Evolutionary conservation across 352 stramenopile genomes (phyloP).

Genomic region (Globisporangium emineosum): DNA sequence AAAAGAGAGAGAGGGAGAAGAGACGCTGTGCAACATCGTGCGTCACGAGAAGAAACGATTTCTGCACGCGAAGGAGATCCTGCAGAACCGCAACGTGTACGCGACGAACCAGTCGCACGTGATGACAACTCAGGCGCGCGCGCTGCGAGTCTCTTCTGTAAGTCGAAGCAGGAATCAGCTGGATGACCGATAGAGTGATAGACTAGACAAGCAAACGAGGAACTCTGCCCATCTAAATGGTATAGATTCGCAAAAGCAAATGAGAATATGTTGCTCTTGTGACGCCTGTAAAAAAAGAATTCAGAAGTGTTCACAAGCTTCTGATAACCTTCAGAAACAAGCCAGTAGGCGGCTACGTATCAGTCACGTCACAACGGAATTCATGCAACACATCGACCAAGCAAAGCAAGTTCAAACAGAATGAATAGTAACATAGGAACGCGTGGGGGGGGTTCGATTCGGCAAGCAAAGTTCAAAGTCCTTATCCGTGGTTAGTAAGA

Average conservation of each 20-base stretch:
- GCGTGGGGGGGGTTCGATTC: conserved; percentile 6
- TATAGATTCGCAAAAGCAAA: too few relatives aligned
- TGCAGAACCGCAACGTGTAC: conserved; percentile 68
- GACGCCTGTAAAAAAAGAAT: too few relatives aligned
- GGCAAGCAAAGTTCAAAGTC: conserved; percentile 22
- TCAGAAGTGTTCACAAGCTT: neutral
- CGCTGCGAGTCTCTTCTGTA: conserved; percentile 1
- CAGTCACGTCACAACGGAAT: too few relatives aligned
- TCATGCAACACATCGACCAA: neutral
- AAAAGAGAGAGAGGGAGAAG: conserved; percentile 52
- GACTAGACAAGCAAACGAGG: too few relatives aligned
- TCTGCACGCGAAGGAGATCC: conserved; percentile 46
- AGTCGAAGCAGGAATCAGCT: conserved; percentile 15
- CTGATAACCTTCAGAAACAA: neutral
- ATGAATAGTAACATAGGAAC: neutral
- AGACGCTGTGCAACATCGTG: conserved; percentile 52
- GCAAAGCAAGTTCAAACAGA: neutral
- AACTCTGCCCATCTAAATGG: too few relatives aligned
- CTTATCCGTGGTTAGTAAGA: conserved; percentile 22
- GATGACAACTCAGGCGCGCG: conserved; percentile 31
- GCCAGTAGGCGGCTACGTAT: neutral
- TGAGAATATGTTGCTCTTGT: too few relatives aligned
- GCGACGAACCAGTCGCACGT: conserved; percentile 47
- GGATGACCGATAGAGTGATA: neutral
- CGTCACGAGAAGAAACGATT: conserved; percentile 61